Conservation (phyloP, 2,329 filamentous ascomycete species). For the Fusarium proliferatum region DNA sequence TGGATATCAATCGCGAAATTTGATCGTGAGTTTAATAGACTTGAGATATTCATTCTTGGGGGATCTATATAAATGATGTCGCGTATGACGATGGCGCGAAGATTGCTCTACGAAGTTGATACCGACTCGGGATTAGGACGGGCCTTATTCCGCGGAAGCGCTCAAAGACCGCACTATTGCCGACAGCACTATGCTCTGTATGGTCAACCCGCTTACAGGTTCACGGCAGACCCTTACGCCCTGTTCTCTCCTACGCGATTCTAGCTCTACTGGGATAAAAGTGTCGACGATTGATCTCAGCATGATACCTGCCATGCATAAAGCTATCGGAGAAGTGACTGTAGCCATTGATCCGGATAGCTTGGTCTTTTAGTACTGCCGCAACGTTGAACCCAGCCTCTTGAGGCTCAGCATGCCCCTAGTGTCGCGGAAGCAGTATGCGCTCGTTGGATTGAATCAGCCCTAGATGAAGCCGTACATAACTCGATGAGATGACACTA, state of each 20-base stretch:
- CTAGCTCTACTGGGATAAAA: neutral
- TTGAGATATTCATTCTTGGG: neutral
- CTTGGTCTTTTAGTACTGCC: neutral
- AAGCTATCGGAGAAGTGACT: no score
- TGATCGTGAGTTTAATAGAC: neutral
- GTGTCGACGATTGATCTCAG: rapidly evolving
- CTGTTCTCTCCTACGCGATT: rapidly evolving
- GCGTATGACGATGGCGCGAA: rapidly evolving
- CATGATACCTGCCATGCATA: neutral
- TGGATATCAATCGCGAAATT: rapidly evolving
- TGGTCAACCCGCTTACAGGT: neutral
- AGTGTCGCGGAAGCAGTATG: neutral
- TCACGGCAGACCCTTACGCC: rapidly evolving
- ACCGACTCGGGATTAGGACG: no score
- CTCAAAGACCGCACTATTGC: rapidly evolving
- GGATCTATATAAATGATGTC: neutral
- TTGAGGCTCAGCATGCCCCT: rapidly evolving
- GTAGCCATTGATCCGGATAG: rapidly evolving
- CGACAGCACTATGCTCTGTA: neutral
- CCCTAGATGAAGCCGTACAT: neutral
- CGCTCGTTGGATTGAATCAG: no score
- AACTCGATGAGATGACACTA: neutral
- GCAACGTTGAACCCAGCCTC: neutral
- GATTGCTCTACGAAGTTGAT: no score
- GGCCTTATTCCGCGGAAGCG: neutral